A percentile compares a stretch with the other conserved stretches of the same genome.
phyloP scores from a whole-genome alignment of 208 protist genomes.

The Trypanosoma cruzi region DNA sequence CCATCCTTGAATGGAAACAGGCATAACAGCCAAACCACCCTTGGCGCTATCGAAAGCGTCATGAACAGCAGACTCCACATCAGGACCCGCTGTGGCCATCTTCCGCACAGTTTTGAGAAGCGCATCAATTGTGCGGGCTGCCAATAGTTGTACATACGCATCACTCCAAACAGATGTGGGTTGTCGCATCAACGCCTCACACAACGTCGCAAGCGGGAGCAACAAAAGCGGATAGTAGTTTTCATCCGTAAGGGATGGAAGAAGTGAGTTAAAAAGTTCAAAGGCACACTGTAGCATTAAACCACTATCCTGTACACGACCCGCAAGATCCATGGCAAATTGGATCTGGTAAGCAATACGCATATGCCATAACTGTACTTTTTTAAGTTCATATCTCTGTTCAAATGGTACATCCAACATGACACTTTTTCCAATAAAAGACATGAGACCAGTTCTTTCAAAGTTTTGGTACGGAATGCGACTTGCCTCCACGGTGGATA shows the following conservation, averaged over 20 bases:
- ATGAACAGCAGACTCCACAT: not conserved
- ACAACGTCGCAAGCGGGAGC: conserved; percentile 65
- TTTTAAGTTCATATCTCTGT: conserved; percentile 22
- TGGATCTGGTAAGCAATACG: conserved; percentile 28
- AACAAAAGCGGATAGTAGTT: conserved; percentile 47
- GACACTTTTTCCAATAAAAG: conserved; percentile 17
- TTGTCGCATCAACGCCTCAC: conserved; percentile 35
- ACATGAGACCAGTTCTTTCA: conserved; percentile 22
- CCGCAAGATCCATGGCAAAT: conserved; percentile 33
- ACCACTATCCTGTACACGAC: conserved; percentile 14
- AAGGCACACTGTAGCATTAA: conserved; percentile 42
- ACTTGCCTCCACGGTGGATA: conserved; percentile 27
- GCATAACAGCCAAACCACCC: conserved; percentile 1
- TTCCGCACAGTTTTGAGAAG: conserved; percentile 36
- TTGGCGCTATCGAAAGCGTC: not conserved
- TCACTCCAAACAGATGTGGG: conserved; percentile 46
- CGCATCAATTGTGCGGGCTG: conserved; percentile 50
- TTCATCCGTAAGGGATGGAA: conserved; percentile 38
- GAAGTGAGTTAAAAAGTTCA: conserved; percentile 51
- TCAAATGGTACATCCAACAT: conserved; percentile 26
- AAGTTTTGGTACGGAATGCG: conserved; percentile 26
- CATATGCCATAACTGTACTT: conserved; percentile 26
- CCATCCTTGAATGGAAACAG: conserved; percentile 23
- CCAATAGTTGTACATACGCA: conserved; percentile 63
- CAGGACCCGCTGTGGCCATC: conserved; percentile 16